A percentile compares a stretch with the other conserved stretches of the same genome.
Evolutionary conservation across 768 basidiomycete genomes (phyloP).

Genomic region (Podaxis sp.): DNA sequence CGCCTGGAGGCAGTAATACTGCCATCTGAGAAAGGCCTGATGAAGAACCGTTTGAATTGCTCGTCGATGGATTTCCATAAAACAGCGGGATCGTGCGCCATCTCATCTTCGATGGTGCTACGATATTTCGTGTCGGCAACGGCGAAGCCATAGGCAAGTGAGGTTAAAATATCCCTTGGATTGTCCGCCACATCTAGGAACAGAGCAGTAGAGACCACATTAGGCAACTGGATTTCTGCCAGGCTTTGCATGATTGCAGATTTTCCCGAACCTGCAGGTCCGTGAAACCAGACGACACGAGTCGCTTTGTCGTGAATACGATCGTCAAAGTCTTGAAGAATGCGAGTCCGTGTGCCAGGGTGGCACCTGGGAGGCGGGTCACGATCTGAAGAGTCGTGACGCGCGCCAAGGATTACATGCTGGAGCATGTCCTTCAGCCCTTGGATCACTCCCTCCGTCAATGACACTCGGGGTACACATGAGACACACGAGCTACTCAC

Average conservation of each 20-base stretch:
- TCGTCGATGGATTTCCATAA: background rate
- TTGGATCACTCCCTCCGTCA: constrained; percentile 35
- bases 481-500: background rate
- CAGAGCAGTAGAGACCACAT: background rate
- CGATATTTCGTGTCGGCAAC: background rate
- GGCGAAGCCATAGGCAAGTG: background rate
- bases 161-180: background rate
- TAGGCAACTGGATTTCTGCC: background rate
- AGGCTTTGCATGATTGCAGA: background rate
- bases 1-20: background rate
- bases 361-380: background rate
- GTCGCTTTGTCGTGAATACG: background rate
- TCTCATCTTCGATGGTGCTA: background rate
- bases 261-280: background rate
- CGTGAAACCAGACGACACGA: background rate
- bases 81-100: background rate
- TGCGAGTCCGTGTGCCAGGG: background rate
- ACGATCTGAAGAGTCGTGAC: background rate
- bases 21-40: background rate
- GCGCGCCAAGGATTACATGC: background rate
- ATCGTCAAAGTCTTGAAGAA: background rate
- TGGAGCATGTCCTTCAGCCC: background rate
- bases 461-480: background rate
- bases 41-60: background rate
- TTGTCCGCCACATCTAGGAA: background rate